phyloP scores from a whole-genome alignment of 2,329 filamentous ascomycete genomes.

The Aspergillus neoniger region DNA sequence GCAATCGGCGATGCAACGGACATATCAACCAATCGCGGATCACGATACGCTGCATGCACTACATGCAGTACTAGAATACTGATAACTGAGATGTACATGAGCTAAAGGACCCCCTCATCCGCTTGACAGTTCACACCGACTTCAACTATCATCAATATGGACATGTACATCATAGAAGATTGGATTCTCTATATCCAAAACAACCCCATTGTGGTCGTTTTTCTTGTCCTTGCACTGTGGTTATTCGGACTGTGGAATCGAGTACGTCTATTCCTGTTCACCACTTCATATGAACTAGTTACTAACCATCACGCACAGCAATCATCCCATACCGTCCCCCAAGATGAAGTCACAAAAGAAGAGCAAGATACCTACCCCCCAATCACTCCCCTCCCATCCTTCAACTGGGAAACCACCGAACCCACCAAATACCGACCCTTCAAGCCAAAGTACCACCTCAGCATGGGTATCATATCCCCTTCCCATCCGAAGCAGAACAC shows the following conservation, averaged over 20 bases:
- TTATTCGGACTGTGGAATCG: not conserved
- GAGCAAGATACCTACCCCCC: conserved; percentile 24
- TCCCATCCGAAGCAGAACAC: not conserved
- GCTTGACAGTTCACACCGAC: not conserved
- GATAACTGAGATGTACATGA: conserved; percentile 3
- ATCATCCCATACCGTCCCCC: not conserved
- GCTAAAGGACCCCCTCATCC: conserved; percentile 1
- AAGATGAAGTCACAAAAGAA: not conserved
- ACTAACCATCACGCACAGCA: too few relatives aligned
- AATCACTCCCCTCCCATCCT: conserved; percentile 48
- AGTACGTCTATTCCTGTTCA: not conserved
- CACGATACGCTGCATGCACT: conserved; percentile 10
- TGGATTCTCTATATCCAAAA: conserved; percentile 5
- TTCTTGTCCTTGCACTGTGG: not conserved
- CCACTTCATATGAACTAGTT: not conserved
- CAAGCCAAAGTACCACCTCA: conserved; percentile 63
- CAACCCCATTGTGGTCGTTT: not conserved
- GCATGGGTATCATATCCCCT: conserved; percentile 54
- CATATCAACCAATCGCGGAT: conserved; percentile 16
- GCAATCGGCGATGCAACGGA: conserved; percentile 21
- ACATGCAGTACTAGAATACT: not conserved
- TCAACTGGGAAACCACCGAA: conserved; percentile 54
- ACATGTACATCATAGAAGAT: not conserved
- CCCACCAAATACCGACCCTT: conserved; percentile 59
- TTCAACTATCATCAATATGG: not conserved